Evolutionary conservation across 2,329 filamentous ascomycete species (phyloP), one percentile per base, ranked within the genome.

Genomic region (Apiospora sp.): DNA sequence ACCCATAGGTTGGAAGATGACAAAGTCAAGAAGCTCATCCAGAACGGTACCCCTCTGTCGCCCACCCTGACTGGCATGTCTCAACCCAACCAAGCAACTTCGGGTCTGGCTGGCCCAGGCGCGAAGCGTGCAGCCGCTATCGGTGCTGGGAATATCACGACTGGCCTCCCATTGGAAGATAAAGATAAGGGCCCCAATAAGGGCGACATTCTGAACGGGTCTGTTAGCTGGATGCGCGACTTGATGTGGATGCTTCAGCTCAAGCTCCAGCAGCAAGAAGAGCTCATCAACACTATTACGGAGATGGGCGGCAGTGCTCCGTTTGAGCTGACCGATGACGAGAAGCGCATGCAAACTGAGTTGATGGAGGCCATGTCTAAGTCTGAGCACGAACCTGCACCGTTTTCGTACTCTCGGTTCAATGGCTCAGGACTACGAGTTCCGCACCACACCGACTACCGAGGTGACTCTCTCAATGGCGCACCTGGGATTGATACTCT

Each of bases 171-270:
- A 0, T 89, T 97, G 48, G 96, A 99, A 78, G 96, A 98, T 77
- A 98, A 98, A 82, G 96, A 99, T 84, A 98, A 98, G 81, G 96
- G 96, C 0, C 96, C 96, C 7, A 98, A 98, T 87, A 99, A 99
- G 85, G 96, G 96, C 68, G 96, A 99, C 78, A 98, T 99, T 73
- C 92, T 99, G 78, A 98, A 98, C 80, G 96, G 96, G 43, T 94
- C 96, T 46, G 96, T 98, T 71, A 95, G 94, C 83, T 99, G 96
- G 96, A 98, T 94, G 74, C 91, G 96, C 75, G 96, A 99, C 84
- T 87, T 99, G 70, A 98, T 98, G 94, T 98, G 96, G 96, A 92
- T 97, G 85, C 86, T 98, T 73, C 92, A 98, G 80, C 88, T 94
- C 79, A 97, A 97, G 84, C 88, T 97, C 76, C 92, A 96, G 80